Base-by-base conservation (phyloP, 1,139 yeast species). In the Suhomyces terraborum region DNA sequence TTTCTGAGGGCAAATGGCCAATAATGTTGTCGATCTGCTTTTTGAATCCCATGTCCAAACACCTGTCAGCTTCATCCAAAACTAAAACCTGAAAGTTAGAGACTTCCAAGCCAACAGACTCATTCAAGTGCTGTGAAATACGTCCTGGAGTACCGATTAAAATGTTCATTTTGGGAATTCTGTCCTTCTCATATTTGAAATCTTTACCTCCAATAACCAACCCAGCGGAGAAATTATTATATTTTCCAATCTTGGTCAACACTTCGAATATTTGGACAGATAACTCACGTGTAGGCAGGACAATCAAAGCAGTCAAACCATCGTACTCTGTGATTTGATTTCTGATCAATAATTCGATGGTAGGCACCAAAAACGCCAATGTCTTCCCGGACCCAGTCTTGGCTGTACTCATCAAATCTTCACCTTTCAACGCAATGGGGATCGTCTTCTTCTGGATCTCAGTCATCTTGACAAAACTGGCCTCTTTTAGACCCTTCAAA, bases 361-460 rank as follows among this genome's bases (percentile, higher is more conserved):
- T 78, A 2, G 99, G 99, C 32, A 93, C 76, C 52, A 93, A 69
- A 56, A 93, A 93, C 4, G 98, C 95, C 45, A 93, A 66, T 0
- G 99, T 93, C 61, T 93, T 93, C 36, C 99, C 99, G 1, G 96
- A 88, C 3, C 99, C 98, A 0, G 99, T 93, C 55, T 83, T 82
- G 14, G 98, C 98, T 17, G 97, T 95, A 20, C 91, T 98, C 52
- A 93, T 72, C 8, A 93, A 65, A 65, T 94, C 99, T 35, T 80
- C 75, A 0, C 95, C 94, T 53, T 86, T 81, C 47, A 93, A 69
- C 1, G 95, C 83, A 13, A 77, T 66, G 0, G 95, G 87, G 25
- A 93, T 87, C 4, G 96, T 75, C 40, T 80, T 81, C 51, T 76
- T 79, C 57, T 93, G 99, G 43, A 93, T 88, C 42, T 87, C 96